A percentile compares a stretch with the other conserved stretches of the same genome.
phyloP scores from a whole-genome alignment of 768 basidiomycete species.

The Zangia roseola region DNA sequence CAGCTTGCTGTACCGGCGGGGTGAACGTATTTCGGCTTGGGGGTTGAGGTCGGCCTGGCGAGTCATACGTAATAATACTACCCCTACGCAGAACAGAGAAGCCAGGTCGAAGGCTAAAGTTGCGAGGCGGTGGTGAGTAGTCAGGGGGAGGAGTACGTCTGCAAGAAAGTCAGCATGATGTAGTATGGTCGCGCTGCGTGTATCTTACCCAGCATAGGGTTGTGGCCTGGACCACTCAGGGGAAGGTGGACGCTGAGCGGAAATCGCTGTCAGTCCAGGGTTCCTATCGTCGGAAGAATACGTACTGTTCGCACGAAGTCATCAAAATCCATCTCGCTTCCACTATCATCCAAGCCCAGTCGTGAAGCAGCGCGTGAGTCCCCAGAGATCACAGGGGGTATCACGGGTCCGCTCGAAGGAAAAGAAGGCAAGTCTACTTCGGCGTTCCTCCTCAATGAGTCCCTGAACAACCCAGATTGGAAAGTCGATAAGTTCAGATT shows the following conservation, averaged over 20 bases:
- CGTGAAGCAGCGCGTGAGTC: conserved; percentile 15
- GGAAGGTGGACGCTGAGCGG: conserved; percentile 23
- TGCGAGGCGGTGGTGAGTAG: conserved; percentile 20
- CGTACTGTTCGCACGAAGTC: conserved; percentile 16
- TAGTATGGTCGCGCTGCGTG: not conserved
- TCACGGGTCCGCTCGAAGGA: conserved; percentile 5
- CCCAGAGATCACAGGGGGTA: not conserved
- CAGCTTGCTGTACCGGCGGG: conserved; percentile 7
- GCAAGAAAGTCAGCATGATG: conserved; percentile 3
- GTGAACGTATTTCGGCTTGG: conserved; percentile 11
- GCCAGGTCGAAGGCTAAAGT: conserved; percentile 13
- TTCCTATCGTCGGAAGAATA: not conserved
- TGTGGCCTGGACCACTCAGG: conserved; percentile 26
- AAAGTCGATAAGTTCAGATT: conserved; percentile 32
- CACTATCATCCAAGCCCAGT: conserved; percentile 24
- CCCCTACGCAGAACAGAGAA: conserved; percentile 17
- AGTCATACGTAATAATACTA: conserved; percentile 1
- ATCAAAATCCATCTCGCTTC: conserved; percentile 28
- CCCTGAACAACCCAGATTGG: conserved; percentile 33
- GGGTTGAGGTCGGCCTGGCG: conserved; percentile 9
- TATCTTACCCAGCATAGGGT: conserved; percentile 26
- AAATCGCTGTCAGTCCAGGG: conserved; percentile 2
- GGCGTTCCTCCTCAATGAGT: conserved; percentile 29
- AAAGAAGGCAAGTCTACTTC: conserved; percentile 22
- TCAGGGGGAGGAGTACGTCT: conserved; percentile 27